Evolutionary conservation across 345 rosid species (phyloP).

Genomic region (Citrus australasica): DNA sequence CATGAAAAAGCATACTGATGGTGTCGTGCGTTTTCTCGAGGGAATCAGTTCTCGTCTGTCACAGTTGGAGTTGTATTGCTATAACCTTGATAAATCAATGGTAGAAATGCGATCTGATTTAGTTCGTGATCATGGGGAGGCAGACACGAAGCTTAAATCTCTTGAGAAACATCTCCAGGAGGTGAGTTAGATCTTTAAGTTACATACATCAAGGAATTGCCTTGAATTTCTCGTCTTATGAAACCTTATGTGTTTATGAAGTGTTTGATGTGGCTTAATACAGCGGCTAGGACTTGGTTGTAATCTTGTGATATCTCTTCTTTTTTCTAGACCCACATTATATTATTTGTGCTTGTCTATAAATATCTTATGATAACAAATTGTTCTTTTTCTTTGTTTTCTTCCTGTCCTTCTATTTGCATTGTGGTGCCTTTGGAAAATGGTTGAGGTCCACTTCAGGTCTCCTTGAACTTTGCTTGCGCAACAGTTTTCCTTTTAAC

Average conservation of each 20-base stretch:
- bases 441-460: not conserved
- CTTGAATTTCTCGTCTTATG: not conserved
- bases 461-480: not conserved
- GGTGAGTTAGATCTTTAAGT: slow-evolving; percentile 35
- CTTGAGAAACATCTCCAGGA: slow-evolving; percentile 96
- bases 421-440: not conserved
- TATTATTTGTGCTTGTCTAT: not conserved
- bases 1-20: slow-evolving; percentile 79
- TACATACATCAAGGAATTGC: not conserved
- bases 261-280: not conserved
- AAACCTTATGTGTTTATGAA: not conserved
- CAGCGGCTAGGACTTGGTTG: not conserved
- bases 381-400: not conserved
- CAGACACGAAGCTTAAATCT: slow-evolving; percentile 79
- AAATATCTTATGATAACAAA: not conserved
- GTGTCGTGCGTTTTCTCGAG: slow-evolving; percentile 89
- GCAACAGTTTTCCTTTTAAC: not conserved
- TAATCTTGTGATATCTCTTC: not conserved
- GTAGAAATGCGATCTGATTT: slow-evolving; percentile 90
- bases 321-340: not conserved
- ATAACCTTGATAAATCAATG: slow-evolving; percentile 91
- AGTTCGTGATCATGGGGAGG: slow-evolving; percentile 63
- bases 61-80: slow-evolving; percentile 82
- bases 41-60: slow-evolving; percentile 96
- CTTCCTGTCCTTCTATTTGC: not conserved